Base-by-base conservation (phyloP, 2,329 filamentous ascomycete species). In the Ceratocystis smalleyi region DNA sequence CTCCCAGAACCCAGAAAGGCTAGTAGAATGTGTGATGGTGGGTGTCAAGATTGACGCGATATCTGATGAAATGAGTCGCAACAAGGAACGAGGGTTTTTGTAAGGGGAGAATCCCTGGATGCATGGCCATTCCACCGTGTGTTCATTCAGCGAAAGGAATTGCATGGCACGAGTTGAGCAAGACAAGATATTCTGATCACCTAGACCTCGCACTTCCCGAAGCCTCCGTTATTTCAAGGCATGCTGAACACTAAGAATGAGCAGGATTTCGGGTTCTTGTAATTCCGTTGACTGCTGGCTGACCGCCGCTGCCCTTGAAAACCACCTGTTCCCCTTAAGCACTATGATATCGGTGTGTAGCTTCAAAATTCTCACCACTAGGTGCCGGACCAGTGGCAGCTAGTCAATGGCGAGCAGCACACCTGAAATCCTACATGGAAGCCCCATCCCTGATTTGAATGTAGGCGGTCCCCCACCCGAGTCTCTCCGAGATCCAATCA, bases 21-120 rank as follows among this genome's bases (percentile, higher is more conserved):
- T 76, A 45, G 77, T 77, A 64, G 87, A 92, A 74, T 86, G 89
- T 66, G 79, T 89, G 24, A 78, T 95, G 61, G 79, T 87, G 17
- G 88, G 84, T 0, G 87, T 91, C 43, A 90, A 88, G 73, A 71
- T 95, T 30, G 87, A 95, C 69, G 87, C 85, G 0, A 81, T 84
- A 69, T 86, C 80, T 63, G 80, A 78, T 6, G 83, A 92, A 73
- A 77, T 78, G 67, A 79, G 79, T 10, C 80, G 88, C 68, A 95
- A 95, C 75, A 75, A 74, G 61, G 73, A 77, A 61, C 80, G 87
- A 67, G 75, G 74, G 0, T 95, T 95, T 71, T 72, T 95, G 35
- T 43, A 35, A 57, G 54, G 32, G 5, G n/a, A 63, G 54, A 49
- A 51, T 10, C 15, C 22, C 40, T n/a, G 12, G 5, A 40, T 15